These are phyloP conservation scores for Xylariaceae sp. DNA, from an alignment of 2,329 filamentous ascomycete genomes.

Conservation along the genomic window DNA sequence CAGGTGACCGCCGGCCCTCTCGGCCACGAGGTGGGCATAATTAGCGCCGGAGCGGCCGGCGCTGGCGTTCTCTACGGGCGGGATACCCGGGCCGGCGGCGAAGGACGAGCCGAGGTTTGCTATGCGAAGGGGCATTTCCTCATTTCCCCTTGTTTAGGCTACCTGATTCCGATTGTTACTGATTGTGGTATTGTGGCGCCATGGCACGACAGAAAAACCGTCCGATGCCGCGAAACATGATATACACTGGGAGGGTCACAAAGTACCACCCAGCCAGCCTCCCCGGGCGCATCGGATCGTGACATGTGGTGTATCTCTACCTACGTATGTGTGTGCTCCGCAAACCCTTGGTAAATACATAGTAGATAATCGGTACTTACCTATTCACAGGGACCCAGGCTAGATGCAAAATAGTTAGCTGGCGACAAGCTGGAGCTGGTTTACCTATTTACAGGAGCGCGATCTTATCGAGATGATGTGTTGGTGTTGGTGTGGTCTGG, in stretches of 20 bases:
- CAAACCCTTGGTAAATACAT: not conserved
- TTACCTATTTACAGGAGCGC: not conserved
- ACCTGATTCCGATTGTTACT: not conserved
- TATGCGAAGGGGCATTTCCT: conserved; percentile 28
- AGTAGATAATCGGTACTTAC: not conserved
- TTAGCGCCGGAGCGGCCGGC: conserved; percentile 36
- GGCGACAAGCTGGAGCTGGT: not conserved
- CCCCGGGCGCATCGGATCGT: conserved; percentile 1
- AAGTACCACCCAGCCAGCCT: conserved; percentile 1
- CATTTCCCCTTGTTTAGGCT: not conserved
- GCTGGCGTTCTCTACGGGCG: conserved; percentile 29
- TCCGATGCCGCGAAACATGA: conserved; percentile 13
- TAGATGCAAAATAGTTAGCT: not conserved
- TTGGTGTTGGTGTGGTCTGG: too few species aligned
- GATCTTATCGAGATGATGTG: too few species aligned
- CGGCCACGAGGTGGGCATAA: conserved; percentile 35
- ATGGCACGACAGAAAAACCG: conserved; percentile 9
- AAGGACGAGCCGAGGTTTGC: conserved; percentile 33
- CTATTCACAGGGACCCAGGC: not conserved
- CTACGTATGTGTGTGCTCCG: conserved; percentile 4
- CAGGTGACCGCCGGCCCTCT: conserved; percentile 24
- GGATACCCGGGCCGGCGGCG: conserved; percentile 34
- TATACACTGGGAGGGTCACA: conserved; percentile 5
- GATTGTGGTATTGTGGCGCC: not conserved
- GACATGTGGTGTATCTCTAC: not conserved